A percentile compares a stretch with the other conserved stretches of the same genome.
phyloP scores from a whole-genome alignment of 2,329 filamentous ascomycete genomes.

The Microsporum audouinii region DNA sequence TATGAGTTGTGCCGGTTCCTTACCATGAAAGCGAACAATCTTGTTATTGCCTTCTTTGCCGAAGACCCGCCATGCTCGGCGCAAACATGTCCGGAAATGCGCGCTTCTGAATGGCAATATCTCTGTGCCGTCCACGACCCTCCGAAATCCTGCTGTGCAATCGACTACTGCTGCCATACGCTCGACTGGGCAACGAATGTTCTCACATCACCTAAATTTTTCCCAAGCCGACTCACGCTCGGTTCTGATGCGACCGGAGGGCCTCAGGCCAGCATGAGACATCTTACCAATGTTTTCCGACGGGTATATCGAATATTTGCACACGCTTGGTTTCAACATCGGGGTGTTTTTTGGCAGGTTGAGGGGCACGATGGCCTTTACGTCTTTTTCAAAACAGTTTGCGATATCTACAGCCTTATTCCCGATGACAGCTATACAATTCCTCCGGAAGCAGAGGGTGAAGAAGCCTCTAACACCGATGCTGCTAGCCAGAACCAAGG shows the following conservation, averaged over 20 bases:
- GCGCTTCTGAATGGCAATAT: constrained; percentile 97
- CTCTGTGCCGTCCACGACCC: constrained; percentile 94
- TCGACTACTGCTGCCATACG: constrained; percentile 98
- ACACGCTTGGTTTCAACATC: constrained; percentile 97
- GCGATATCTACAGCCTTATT: constrained; percentile 79
- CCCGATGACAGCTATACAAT: constrained; percentile 94
- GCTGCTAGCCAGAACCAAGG: constrained; percentile 6
- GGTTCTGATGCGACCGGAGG: constrained; percentile 37
- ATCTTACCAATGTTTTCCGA: constrained; percentile 88
- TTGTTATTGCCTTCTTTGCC: constrained; percentile 86
- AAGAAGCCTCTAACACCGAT: constrained; percentile 1
- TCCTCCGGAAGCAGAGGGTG: constrained; percentile 78
- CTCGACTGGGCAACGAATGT: constrained; percentile 95
- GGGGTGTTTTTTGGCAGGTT: constrained; percentile 87
- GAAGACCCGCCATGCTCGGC: constrained; percentile 82
- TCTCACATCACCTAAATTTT: constrained; percentile 87
- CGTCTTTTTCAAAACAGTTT: constrained; percentile 93
- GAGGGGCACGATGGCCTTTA: constrained; percentile 87
- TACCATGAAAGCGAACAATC: constrained; percentile 82
- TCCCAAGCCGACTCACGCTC: constrained; percentile 68
- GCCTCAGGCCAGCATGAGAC: constrained; percentile 41
- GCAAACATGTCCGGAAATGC: constrained; percentile 91
- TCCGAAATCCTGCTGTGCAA: constrained; percentile 92
- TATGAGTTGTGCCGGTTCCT: constrained; percentile 97
- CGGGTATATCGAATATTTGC: constrained; percentile 93